Base-by-base conservation (phyloP, 2,329 filamentous ascomycete genomes). In the Aspergillus sp. region DNA sequence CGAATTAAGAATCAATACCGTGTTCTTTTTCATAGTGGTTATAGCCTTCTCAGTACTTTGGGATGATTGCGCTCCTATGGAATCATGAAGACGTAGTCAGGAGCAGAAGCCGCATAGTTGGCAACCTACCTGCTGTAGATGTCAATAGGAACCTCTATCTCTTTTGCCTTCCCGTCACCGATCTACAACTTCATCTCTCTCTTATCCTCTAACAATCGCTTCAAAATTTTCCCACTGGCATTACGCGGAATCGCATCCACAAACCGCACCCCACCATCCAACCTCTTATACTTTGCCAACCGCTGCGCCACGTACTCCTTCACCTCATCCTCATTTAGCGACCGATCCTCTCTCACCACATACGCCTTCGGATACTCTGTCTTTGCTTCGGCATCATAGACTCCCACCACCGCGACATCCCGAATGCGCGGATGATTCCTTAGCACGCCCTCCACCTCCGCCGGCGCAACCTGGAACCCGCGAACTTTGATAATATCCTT, bases 381-480 rank as follows among this genome's bases (percentile, higher is more conserved):
- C 13, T 8, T 15, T n/a, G 48, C 23, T 3, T 19, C 48, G 0
- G 23, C 9, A 28, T 49, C 21, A 2, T 17, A 19, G 2, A 87
- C 73, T 0, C 85, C 83, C 17, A 86, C 79, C 0, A 88, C 85
- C 47, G 83, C 85, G 1, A 80, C 84, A 66, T 88, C 85, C 6
- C 74, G 73, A 25, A 83, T 70, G 32, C 75, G 74, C 0, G 72
- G 72, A 62, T 82, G 78, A 1, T 70, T 70, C 7, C 77, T 60
- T 1, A 82, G 67, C 15, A 81, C 63, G 5, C 79, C 80, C 63
- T 83, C 86, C 2, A 88, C 78, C 72, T 88, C 86, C 3, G 85
- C 85, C 0, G 86, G 86, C 0, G 86, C 79, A 2, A 88, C 85
- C 69, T 87, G 85, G 72, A 87, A 87, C 3, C 86, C 86, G 71